Evolutionary conservation across 2,329 filamentous ascomycete genomes (phyloP).

Genomic region (Fonsecaea monophora): DNA sequence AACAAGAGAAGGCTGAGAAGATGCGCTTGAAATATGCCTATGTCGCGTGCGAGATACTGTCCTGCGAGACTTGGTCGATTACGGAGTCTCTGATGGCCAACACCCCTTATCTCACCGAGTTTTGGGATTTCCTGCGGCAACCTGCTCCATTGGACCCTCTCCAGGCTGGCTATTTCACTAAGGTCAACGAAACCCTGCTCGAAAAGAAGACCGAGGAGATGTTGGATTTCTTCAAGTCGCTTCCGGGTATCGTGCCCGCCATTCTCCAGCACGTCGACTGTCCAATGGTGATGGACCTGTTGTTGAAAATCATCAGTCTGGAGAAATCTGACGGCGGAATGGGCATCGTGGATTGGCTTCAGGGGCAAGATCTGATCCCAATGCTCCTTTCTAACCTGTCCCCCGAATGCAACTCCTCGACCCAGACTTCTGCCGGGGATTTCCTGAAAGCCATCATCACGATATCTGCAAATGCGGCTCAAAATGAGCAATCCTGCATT

Average conservation of each 20-base stretch:
- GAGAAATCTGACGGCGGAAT: conserved; percentile 91
- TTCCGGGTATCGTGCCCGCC: conserved; percentile 80
- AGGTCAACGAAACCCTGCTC: conserved; percentile 96
- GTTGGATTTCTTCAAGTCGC: conserved; percentile 83
- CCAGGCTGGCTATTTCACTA: conserved; percentile 97
- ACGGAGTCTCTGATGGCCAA: conserved; percentile 91
- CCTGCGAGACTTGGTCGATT: conserved; percentile 96
- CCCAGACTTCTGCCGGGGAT: conserved; percentile 94
- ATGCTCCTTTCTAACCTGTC: conserved; percentile 85
- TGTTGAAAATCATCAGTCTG: conserved; percentile 95
- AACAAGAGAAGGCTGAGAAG: conserved; percentile 80
- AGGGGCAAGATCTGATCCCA: conserved; percentile 85
- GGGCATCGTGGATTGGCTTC: conserved; percentile 96
- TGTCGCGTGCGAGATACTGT: conserved; percentile 88
- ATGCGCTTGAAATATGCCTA: conserved; percentile 93
- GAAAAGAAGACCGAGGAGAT: conserved; percentile 99
- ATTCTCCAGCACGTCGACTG: conserved; percentile 95
- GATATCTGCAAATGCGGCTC: conserved; percentile 96
- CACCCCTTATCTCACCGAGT: conserved; percentile 75
- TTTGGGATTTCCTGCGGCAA: conserved; percentile 88
- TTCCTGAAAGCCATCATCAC: conserved; percentile 99
- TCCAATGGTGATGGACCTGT: conserved; percentile 96
- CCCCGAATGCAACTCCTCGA: conserved; percentile 82
- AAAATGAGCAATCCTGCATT: conserved; percentile 98
- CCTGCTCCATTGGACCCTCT: conserved; percentile 87